Percentiles rank a stretch among this genome's conserved stretches.
phyloP scores from a whole-genome alignment of 2,329 filamentous ascomycete species.

The Colletotrichum abscissum region DNA sequence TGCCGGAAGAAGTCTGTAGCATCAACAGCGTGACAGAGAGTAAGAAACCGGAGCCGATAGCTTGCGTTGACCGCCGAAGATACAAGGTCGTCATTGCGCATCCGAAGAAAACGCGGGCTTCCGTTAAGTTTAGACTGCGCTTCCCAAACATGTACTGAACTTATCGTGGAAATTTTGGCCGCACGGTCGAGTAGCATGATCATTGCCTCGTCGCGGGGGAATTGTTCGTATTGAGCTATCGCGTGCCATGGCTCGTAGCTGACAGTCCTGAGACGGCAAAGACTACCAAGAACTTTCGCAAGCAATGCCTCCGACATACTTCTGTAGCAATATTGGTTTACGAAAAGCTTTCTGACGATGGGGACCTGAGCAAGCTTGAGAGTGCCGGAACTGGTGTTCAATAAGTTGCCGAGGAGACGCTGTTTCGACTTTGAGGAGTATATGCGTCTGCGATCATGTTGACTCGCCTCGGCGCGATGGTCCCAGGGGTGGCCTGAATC shows the following conservation, averaged over 20 bases:
- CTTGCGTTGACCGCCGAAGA: not conserved
- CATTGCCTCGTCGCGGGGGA: not conserved
- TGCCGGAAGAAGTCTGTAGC: not conserved
- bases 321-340: not conserved
- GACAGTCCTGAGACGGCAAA: not conserved
- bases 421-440: not conserved
- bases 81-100: not conserved
- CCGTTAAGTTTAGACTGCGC: not conserved
- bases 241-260: not conserved
- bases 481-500: not conserved
- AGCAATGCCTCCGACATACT: not conserved
- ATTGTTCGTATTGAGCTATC: not conserved
- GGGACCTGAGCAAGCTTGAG: slow-evolving; percentile 5
- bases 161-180: not conserved
- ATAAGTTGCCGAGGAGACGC: slow-evolving; percentile 8
- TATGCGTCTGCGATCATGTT: not conserved
- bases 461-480: not conserved
- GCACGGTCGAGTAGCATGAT: not conserved
- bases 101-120: not conserved
- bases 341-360: not conserved
- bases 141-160: not conserved
- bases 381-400: not conserved
- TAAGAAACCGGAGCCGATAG: not conserved
- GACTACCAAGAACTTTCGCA: not conserved
- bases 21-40: not conserved